Conservation (phyloP, 257 asterid genomes). For the Primulina tabacum region DNA sequence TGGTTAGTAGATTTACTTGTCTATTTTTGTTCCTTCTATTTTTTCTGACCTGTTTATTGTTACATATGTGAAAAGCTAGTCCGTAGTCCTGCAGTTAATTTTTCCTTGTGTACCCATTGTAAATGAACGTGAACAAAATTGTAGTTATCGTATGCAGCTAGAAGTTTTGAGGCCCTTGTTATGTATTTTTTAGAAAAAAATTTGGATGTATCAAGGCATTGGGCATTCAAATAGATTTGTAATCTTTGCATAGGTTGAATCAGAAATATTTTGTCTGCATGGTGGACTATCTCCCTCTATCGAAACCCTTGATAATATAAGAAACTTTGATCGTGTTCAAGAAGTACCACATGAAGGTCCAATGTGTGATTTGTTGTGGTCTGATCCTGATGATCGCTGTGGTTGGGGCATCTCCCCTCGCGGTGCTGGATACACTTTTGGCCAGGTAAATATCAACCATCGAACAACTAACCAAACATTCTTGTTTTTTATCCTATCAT, state of each 20-base stretch:
- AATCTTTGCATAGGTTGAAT: conserved; percentile 66
- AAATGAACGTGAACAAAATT: conserved; percentile 2
- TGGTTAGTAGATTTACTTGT: conserved; percentile 54
- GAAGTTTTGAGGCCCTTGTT: neutral
- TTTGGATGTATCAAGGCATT: neutral
- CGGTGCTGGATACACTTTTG: conserved; percentile 97
- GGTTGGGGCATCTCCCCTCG: conserved; percentile 99
- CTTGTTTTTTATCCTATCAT: conserved; percentile 16
- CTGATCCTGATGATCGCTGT: conserved; percentile 98
- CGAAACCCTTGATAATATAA: conserved; percentile 87
- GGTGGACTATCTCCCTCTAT: conserved; percentile 95
- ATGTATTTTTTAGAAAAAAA: neutral
- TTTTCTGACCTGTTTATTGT: conserved; percentile 4
- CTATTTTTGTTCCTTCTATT: neutral
- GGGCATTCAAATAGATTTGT: neutral
- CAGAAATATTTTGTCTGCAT: conserved; percentile 90
- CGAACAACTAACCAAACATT: neutral
- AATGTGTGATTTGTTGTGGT: conserved; percentile 95
- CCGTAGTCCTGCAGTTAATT: neutral
- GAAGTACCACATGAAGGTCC: conserved; percentile 99
- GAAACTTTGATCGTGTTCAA: conserved; percentile 96
- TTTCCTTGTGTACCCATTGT: neutral
- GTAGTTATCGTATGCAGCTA: neutral
- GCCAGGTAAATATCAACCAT: conserved; percentile 58
- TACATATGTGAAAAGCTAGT: conserved; percentile 2